Percentiles rank a stretch among this genome's conserved stretches.
These are phyloP conservation scores for Coemansia sp. DNA, from an alignment of 192 early-diverging fungal species.

Conservation along the genomic window DNA sequence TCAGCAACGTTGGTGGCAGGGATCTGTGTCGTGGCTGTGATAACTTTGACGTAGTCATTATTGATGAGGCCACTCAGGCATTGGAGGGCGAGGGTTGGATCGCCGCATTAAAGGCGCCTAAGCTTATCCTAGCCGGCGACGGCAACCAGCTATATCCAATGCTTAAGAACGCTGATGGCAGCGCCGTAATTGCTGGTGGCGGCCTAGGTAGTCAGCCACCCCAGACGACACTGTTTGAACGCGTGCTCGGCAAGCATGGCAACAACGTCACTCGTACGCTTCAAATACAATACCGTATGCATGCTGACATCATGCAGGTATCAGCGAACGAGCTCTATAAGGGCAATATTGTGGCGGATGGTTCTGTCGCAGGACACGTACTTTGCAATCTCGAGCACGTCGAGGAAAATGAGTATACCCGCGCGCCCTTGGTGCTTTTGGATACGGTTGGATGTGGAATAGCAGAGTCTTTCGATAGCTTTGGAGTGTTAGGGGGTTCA, in stretches of 20 bases:
- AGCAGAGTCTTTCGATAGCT: neutral
- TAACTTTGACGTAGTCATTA: conserved; percentile 80
- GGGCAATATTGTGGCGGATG: conserved; percentile 65
- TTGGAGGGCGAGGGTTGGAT: conserved; percentile 88
- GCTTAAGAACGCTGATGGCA: conserved; percentile 59
- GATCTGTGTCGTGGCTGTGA: conserved; percentile 30
- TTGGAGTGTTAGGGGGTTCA: neutral
- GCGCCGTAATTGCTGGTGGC: neutral
- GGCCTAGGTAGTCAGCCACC: neutral
- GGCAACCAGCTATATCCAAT: conserved; percentile 88
- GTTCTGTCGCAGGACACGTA: conserved; percentile 64
- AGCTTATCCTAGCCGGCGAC: conserved; percentile 84
- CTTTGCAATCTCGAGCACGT: conserved; percentile 68
- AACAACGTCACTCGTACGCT: conserved; percentile 65
- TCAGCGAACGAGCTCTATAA: conserved; percentile 75
- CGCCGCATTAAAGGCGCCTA: conserved; percentile 71
- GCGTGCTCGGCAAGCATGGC: conserved; percentile 65
- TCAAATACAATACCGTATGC: conserved; percentile 87
- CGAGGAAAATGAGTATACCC: conserved; percentile 61
- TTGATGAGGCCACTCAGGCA: conserved; percentile 90
- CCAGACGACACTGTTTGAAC: conserved; percentile 70
- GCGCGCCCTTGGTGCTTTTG: conserved; percentile 64
- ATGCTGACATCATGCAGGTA: conserved; percentile 77
- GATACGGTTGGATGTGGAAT: conserved; percentile 58
- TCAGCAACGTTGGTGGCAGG: conserved; percentile 66